Evolutionary conservation across 75 land plant species (phyloP).

Genomic region (Chamaecyparis obtusa): DNA sequence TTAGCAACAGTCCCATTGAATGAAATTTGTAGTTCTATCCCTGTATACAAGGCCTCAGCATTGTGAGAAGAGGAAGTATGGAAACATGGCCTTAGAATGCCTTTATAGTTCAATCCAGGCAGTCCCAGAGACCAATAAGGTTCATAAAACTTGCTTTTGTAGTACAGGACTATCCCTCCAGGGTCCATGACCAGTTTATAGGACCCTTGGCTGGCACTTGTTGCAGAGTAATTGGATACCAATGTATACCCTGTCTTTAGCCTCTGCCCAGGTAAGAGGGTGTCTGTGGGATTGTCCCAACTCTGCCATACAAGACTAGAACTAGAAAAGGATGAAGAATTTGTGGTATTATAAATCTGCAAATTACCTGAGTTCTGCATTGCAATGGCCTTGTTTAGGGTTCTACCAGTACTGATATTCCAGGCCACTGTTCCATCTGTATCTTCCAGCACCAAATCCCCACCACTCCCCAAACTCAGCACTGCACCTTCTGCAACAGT

Average conservation of each 20-base stretch:
- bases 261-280: conserved; percentile 7
- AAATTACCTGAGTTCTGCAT: conserved; percentile 17
- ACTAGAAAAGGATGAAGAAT: background rate
- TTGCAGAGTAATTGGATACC: background rate
- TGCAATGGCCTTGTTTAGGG: background rate
- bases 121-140: conserved; percentile 16
- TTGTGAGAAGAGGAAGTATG: background rate
- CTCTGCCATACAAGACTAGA: conserved; percentile 19
- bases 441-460: conserved; percentile 20
- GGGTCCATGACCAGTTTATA: conserved; percentile 24
- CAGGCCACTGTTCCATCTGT: conserved; percentile 17
- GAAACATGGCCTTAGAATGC: conserved; percentile 17
- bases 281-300: conserved; percentile 21
- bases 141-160: background rate
- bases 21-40: background rate
- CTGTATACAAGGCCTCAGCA: conserved; percentile 1
- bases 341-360: conserved; percentile 5
- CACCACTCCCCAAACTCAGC: conserved; percentile 8
- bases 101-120: conserved; percentile 8
- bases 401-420: conserved; percentile 12
- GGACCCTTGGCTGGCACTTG: conserved; percentile 5
- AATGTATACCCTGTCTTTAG: background rate
- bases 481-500: conserved; percentile 10
- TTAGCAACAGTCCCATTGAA: background rate
- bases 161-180: conserved; percentile 16